A percentile compares a stretch with the other conserved stretches of the same genome.
phyloP scores from a whole-genome alignment of 805 yeast genomes.

The Candida maesae region DNA sequence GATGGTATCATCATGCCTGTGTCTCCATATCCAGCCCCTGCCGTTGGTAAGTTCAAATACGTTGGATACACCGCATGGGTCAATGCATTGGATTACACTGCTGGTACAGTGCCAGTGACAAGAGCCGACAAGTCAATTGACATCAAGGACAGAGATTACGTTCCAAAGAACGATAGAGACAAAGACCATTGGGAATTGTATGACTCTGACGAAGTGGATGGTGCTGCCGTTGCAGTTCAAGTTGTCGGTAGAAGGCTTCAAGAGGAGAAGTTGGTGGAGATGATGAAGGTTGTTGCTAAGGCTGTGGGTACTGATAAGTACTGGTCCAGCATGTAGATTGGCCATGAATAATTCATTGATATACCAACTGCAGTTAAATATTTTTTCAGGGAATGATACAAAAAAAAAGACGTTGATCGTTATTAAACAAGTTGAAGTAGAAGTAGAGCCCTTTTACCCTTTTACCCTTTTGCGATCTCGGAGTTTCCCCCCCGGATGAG shows the following conservation, averaged over 20 bases:
- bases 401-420: too few relatives aligned
- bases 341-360: too few relatives aligned
- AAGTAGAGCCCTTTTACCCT: too few relatives aligned
- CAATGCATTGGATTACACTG: conserved; percentile 53
- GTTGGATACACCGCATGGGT: conserved; percentile 48
- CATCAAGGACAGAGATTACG: conserved; percentile 31
- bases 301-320: conserved; percentile 26
- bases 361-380: too few relatives aligned
- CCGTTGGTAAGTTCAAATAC: conserved; percentile 20
- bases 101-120: conserved; percentile 56
- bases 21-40: conserved; percentile 34
- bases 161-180: conserved; percentile 37
- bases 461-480: too few relatives aligned
- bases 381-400: too few relatives aligned
- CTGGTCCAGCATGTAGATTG: too few relatives aligned
- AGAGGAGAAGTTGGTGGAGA: conserved; percentile 57
- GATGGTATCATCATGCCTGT: conserved; percentile 46
- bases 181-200: conserved; percentile 41
- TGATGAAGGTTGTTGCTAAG: conserved; percentile 38
- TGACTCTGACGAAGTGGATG: conserved; percentile 49
- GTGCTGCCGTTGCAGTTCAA: conserved; percentile 64
- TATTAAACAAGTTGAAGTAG: too few relatives aligned
- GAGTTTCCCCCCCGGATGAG: too few relatives aligned
- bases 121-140: conserved; percentile 45
- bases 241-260: conserved; percentile 54